Evolutionary conservation across 2,329 filamentous ascomycete species (phyloP).

Genomic region (Mycocentrospora acerina): DNA sequence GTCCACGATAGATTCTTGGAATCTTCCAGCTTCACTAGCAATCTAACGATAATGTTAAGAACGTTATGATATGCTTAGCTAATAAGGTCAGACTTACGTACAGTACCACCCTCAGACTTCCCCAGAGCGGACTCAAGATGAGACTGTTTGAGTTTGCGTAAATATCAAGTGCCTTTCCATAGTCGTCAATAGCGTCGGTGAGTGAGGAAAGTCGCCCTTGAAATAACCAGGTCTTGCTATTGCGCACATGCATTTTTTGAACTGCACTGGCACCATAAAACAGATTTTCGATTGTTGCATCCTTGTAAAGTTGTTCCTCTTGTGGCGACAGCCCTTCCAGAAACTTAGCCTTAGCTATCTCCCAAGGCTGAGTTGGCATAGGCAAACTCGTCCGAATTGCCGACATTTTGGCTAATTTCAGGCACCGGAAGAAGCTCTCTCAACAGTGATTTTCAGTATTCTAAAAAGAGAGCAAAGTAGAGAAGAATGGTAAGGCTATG

Average conservation of each 20-base stretch:
- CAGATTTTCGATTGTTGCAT: constrained; percentile 21
- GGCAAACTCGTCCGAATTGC: constrained; percentile 11
- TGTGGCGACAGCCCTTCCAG: constrained; percentile 11
- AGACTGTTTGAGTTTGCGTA: constrained; percentile 16
- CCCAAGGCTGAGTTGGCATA: constrained; percentile 22
- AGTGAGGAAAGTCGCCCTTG: constrained; percentile 18
- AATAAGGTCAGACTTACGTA: constrained; percentile 9
- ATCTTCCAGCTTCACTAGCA: constrained; percentile 15
- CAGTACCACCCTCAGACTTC: constrained; percentile 19
- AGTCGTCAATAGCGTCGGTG: constrained; percentile 16
- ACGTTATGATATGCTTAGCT: no score
- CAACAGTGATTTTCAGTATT: no score
- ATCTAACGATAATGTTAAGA: constrained; percentile 8
- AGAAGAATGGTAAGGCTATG: no score
- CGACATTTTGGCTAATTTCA: constrained; percentile 5
- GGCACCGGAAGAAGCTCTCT: no score
- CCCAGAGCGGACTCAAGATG: constrained; percentile 22
- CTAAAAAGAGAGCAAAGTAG: no score
- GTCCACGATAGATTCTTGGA: constrained; percentile 20
- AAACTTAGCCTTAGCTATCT: constrained; percentile 17
- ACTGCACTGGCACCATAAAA: constrained; percentile 23
- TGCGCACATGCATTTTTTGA: constrained; percentile 16
- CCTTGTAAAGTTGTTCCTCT: constrained; percentile 10
- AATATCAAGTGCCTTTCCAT: constrained; percentile 22
- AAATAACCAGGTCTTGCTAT: constrained; percentile 12